Evolutionary conservation across 371 early-diverging fungal genomes (phyloP).

Genomic region (Lichtheimia ornata): DNA sequence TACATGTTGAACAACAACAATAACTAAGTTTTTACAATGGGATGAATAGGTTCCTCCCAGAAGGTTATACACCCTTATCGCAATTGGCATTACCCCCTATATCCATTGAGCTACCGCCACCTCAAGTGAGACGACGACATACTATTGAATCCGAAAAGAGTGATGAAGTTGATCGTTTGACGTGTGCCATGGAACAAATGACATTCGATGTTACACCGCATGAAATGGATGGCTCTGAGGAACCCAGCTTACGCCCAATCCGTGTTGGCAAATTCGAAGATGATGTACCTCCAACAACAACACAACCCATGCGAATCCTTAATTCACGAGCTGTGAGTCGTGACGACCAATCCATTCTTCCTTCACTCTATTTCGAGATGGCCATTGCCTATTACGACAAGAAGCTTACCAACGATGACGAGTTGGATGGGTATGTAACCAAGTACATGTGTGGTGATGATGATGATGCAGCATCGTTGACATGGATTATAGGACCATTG

Average conservation of each 20-base stretch:
- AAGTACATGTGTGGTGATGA: not conserved
- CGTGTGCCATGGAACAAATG: conserved; percentile 19
- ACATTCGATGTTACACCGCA: not conserved
- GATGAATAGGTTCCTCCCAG: conserved; percentile 27
- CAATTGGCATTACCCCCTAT: conserved; percentile 8
- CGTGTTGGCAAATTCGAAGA: not conserved
- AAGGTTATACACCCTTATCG: conserved; percentile 30
- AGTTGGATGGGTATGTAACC: not conserved
- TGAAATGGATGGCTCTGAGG: conserved; percentile 6
- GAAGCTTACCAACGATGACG: not conserved
- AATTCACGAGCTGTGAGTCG: not conserved
- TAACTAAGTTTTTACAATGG: not conserved
- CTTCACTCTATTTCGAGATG: conserved; percentile 43
- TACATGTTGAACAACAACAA: not conserved
- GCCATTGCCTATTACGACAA: conserved; percentile 5
- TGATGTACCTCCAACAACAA: not conserved
- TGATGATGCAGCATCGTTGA: not conserved
- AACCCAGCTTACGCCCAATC: conserved; percentile 8
- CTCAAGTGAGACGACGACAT: conserved; percentile 15
- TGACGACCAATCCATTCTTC: conserved; percentile 11
- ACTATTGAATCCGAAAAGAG: conserved; percentile 8
- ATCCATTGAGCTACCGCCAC: conserved; percentile 24
- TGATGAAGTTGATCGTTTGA: conserved; percentile 10
- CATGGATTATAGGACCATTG: not conserved
- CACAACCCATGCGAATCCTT: not conserved